A percentile compares a stretch with the other conserved stretches of the same genome.
phyloP scores from a whole-genome alignment of 2,329 filamentous ascomycete genomes.

The Trichoderma arundinaceum region DNA sequence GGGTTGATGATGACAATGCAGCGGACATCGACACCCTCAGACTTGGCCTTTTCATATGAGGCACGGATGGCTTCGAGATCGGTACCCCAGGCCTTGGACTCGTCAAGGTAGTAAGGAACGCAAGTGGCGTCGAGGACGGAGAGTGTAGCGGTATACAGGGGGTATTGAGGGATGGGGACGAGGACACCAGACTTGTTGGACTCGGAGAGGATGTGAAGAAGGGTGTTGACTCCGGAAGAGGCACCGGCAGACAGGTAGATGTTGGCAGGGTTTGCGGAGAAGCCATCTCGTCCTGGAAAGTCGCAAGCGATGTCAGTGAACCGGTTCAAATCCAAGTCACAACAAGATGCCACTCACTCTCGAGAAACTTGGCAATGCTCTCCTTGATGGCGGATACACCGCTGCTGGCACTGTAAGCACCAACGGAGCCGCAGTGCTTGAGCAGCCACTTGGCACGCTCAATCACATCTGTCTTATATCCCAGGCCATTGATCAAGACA shows the following conservation, averaged over 20 bases:
- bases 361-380: constrained; percentile 90
- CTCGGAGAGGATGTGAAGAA: constrained; percentile 87
- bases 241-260: constrained; percentile 93
- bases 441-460: constrained; percentile 81
- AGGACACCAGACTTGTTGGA: constrained; percentile 79
- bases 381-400: constrained; percentile 86
- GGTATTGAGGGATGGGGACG: constrained; percentile 96
- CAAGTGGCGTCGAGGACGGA: constrained; percentile 81
- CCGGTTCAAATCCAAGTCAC: constrained; percentile 7
- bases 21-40: constrained; percentile 82
- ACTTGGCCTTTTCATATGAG: constrained; percentile 75
- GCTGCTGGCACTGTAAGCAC: constrained; percentile 94
- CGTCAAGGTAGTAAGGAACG: constrained; percentile 94
- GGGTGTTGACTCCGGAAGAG: constrained; percentile 91
- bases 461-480: constrained; percentile 89
- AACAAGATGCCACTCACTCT: constrained; percentile 62
- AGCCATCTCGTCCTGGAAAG: constrained; percentile 76
- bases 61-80: constrained; percentile 77
- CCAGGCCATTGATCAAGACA: constrained; percentile 74
- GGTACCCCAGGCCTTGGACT: constrained; percentile 85
- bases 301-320: background rate
- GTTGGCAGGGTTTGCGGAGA: constrained; percentile 76
- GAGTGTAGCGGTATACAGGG: constrained; percentile 93
- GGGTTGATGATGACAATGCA: constrained; percentile 98
- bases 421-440: constrained; percentile 84